Conservation (phyloP, 495 filamentous ascomycete genomes). For the Tuber umbilicatum region DNA sequence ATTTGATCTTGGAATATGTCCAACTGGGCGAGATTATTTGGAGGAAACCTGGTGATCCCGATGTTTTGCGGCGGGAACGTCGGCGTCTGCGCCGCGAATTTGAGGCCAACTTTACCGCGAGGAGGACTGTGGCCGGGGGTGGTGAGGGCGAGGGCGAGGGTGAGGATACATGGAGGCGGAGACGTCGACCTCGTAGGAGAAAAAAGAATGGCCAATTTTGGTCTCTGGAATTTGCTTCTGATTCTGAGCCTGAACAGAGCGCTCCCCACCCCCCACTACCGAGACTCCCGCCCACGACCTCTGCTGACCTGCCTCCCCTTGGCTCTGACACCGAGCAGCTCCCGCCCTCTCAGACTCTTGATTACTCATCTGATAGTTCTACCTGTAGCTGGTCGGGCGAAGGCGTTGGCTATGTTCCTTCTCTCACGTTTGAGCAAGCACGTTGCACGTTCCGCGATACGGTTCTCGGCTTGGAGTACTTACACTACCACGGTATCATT, state of each 20-base stretch:
- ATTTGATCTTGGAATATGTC: constrained; percentile 92
- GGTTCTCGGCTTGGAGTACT: constrained; percentile 85
- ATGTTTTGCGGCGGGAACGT: constrained; percentile 76
- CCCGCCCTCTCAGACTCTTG: constrained; percentile 46
- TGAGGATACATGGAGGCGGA: constrained; percentile 20
- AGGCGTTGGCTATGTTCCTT: constrained; percentile 82
- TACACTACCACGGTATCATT: constrained; percentile 94
- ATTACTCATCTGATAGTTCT: constrained; percentile 47
- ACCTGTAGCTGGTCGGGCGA: constrained; percentile 53
- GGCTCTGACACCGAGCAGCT: constrained; percentile 41
- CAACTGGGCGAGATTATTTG: constrained; percentile 89
- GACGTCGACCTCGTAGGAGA: constrained; percentile 25
- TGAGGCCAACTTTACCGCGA: constrained; percentile 12
- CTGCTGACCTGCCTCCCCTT: constrained; percentile 36
- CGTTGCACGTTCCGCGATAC: constrained; percentile 86
- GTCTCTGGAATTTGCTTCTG: constrained; percentile 42
- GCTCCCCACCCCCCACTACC: constrained; percentile 21
- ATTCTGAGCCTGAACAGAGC: constrained; percentile 9
- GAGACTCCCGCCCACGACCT: constrained; percentile 28
- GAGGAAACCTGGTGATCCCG: constrained; percentile 73
- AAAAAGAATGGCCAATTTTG: constrained; percentile 33
- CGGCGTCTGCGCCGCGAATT: constrained; percentile 49
- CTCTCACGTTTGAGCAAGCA: constrained; percentile 78
- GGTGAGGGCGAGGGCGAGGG: constrained; percentile 20
- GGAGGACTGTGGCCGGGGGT: constrained; percentile 17